phyloP scores from a whole-genome alignment of 108 stramenopile species.

The Phaeodactylum tricornutum region DNA sequence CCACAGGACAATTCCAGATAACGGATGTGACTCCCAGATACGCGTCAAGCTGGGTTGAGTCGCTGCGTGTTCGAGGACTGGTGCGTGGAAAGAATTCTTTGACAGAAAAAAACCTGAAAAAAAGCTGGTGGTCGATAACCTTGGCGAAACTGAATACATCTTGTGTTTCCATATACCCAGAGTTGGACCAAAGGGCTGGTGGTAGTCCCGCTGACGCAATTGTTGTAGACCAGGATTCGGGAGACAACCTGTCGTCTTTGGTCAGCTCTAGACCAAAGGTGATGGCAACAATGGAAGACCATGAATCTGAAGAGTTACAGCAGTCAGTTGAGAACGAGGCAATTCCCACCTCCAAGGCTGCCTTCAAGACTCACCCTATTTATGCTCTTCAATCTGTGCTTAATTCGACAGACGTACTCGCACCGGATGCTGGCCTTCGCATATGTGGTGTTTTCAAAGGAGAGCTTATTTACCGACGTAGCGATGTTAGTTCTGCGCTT shows the following conservation, averaged over 20 bases:
- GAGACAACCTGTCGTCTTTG: too few species aligned
- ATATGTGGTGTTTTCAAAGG: slow-evolving; percentile 83
- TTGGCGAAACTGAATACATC: background rate
- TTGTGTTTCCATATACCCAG: background rate
- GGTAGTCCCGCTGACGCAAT: background rate
- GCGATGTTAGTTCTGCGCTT: slow-evolving; percentile 64
- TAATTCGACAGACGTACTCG: slow-evolving; percentile 55
- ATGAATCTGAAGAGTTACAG: slow-evolving; percentile 39
- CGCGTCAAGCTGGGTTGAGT: slow-evolving; percentile 48
- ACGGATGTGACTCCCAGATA: slow-evolving; percentile 85
- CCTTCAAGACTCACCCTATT: slow-evolving; percentile 60
- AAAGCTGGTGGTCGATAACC: background rate
- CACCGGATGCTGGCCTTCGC: slow-evolving; percentile 57
- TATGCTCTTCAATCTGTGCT: slow-evolving; percentile 64
- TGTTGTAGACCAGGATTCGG: background rate
- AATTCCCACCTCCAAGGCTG: slow-evolving; percentile 73
- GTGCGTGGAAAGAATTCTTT: slow-evolving; percentile 2
- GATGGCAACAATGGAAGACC: slow-evolving; percentile 16
- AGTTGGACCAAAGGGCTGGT: background rate
- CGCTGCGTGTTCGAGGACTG: slow-evolving; percentile 51
- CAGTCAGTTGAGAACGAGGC: slow-evolving; percentile 33
- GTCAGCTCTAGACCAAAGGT: too few species aligned
- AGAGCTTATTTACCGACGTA: slow-evolving; percentile 56
- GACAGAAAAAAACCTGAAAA: background rate
- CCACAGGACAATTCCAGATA: too few species aligned